phyloP scores from a whole-genome alignment of 164 flowering plant genomes.

The Chloranthus sessilifolius region DNA sequence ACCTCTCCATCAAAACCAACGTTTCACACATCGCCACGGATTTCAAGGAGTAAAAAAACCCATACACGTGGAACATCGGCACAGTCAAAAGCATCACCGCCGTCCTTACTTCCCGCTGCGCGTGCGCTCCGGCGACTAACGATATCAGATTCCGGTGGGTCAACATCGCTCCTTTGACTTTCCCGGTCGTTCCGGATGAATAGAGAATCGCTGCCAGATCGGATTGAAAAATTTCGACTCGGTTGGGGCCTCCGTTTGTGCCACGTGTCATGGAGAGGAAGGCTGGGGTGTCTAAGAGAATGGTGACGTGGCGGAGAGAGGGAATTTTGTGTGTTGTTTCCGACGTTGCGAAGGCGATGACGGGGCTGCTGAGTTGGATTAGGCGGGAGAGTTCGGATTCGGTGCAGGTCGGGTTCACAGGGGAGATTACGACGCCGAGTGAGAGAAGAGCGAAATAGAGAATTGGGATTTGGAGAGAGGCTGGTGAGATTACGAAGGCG shows the following conservation, averaged over 20 bases:
- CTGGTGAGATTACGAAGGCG: slow-evolving; percentile 48
- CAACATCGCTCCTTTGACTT: slow-evolving; percentile 52
- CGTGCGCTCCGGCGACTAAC: slow-evolving; percentile 9
- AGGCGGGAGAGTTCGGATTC: slow-evolving; percentile 47
- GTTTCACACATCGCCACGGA: slow-evolving; percentile 28
- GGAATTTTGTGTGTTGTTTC: slow-evolving; percentile 24
- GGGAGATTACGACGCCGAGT: slow-evolving; percentile 55
- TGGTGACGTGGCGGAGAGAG: slow-evolving; percentile 6
- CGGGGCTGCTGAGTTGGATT: slow-evolving; percentile 38
- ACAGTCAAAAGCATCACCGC: slow-evolving; percentile 24
- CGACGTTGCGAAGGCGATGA: slow-evolving; percentile 49
- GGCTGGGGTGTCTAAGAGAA: slow-evolving; percentile 26
- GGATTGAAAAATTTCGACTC: slow-evolving; percentile 25
- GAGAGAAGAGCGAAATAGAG: slow-evolving; percentile 58
- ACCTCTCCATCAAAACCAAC: slow-evolving; percentile 32
- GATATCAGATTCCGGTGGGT: slow-evolving; percentile 58
- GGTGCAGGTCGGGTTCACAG: slow-evolving; percentile 60
- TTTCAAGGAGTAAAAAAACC: slow-evolving; percentile 21
- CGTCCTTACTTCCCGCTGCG: slow-evolving; percentile 3
- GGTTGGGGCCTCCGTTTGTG: not conserved
- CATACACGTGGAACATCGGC: slow-evolving; percentile 46
- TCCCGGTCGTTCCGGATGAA: slow-evolving; percentile 77
- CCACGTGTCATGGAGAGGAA: slow-evolving; percentile 21
- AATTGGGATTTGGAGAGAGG: slow-evolving; percentile 38
- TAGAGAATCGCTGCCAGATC: slow-evolving; percentile 54